Conservation (phyloP, 2,329 filamentous ascomycete genomes). For the Cladophialophora exuberans region DNA sequence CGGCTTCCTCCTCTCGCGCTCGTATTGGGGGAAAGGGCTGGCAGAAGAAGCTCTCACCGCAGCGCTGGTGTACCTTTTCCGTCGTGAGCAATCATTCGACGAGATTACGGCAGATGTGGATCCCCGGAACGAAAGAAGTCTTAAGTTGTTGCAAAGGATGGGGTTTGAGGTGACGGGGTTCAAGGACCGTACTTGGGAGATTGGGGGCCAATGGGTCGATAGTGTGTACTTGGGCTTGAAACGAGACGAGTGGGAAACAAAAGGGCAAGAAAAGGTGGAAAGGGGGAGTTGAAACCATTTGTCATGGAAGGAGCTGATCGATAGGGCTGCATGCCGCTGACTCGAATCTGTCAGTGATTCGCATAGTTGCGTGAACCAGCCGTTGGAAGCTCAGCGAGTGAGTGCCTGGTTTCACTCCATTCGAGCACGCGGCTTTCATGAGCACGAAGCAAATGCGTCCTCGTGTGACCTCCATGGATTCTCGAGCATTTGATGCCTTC, state of each 20-base stretch:
- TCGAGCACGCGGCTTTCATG: no score
- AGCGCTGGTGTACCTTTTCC: slow-evolving; percentile 22
- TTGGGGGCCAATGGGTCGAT: slow-evolving; percentile 27
- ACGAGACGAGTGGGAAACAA: slow-evolving; percentile 19
- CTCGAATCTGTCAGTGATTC: no score
- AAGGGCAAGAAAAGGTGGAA: background rate
- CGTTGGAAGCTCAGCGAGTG: no score
- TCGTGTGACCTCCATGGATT: no score
- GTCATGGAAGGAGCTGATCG: no score
- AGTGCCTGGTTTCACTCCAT: no score
- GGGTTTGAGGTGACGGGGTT: slow-evolving; percentile 23
- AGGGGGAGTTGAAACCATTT: no score
- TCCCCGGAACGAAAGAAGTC: slow-evolving; percentile 21
- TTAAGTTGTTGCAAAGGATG: slow-evolving; percentile 20
- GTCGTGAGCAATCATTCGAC: slow-evolving; percentile 1
- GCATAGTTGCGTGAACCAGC: no score
- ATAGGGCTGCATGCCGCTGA: no score
- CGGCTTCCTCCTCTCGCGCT: slow-evolving; percentile 24
- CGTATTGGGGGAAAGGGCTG: slow-evolving; percentile 23
- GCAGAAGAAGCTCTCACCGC: slow-evolving; percentile 21
- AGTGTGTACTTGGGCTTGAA: slow-evolving; percentile 23
- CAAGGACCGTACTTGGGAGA: slow-evolving; percentile 19
- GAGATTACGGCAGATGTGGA: slow-evolving; percentile 28
- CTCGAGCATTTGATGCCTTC: no score
- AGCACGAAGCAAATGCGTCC: no score